Percentiles rank a stretch among this genome's conserved stretches.
Evolutionary conservation across 2,329 filamentous ascomycete species (phyloP).

Genomic region (Drechmeria coniospora): DNA sequence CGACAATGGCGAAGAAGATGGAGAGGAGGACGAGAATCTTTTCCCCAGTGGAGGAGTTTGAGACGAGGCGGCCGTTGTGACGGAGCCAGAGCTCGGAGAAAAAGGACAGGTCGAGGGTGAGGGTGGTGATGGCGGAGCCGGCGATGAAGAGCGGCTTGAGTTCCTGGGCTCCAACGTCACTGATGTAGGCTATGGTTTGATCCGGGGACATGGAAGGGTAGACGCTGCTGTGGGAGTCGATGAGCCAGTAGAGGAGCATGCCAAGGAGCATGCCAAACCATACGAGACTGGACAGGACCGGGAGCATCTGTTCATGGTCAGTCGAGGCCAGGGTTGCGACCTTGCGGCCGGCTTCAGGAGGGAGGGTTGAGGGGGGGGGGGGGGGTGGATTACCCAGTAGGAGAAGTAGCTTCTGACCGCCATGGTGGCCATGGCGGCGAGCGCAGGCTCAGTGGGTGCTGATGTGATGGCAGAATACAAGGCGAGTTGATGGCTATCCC

Average conservation of each 20-base stretch:
- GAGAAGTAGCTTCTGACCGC: constrained; percentile 16
- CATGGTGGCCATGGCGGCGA: constrained; percentile 10
- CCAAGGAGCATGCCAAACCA: constrained; percentile 55
- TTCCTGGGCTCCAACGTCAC: constrained; percentile 42
- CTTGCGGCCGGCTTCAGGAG: too few relatives aligned
- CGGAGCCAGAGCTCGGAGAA: constrained; percentile 71
- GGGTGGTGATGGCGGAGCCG: constrained; percentile 53
- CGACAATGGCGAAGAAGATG: constrained; percentile 55
- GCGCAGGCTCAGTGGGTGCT: too few relatives aligned
- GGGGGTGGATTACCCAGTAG: constrained; percentile 21
- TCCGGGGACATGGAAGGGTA: constrained; percentile 43
- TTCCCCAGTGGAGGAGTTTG: constrained; percentile 49
- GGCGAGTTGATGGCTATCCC: too few relatives aligned
- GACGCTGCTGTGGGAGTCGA: constrained; percentile 33
- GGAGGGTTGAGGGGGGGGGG: neutral
- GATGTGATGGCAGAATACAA: too few relatives aligned
- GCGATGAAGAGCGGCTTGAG: constrained; percentile 69
- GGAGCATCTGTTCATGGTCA: constrained; percentile 35
- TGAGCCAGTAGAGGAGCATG: constrained; percentile 55
- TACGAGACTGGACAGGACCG: constrained; percentile 48
- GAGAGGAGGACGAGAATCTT: constrained; percentile 45
- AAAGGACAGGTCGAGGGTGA: constrained; percentile 72
- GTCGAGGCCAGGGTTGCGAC: neutral
- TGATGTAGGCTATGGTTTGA: constrained; percentile 58
- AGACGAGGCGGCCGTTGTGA: constrained; percentile 62